Evolutionary conservation across 257 asterid species (phyloP).

Genomic region (Fraxinus pennsylvanica): DNA sequence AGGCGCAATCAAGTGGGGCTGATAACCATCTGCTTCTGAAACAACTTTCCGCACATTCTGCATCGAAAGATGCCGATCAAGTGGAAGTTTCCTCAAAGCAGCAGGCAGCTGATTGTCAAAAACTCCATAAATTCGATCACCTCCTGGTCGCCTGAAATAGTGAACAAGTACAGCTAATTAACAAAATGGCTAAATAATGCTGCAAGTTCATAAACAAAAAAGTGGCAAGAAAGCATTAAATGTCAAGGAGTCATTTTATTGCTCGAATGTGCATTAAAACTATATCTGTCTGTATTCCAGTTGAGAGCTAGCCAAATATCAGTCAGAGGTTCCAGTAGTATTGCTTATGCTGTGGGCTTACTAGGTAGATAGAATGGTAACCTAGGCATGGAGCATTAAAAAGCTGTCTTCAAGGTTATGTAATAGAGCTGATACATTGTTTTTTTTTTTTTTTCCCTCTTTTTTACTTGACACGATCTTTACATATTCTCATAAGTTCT

Average conservation of each 20-base stretch:
- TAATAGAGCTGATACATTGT: background rate
- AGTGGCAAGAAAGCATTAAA: background rate
- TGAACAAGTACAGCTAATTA: slow-evolving; percentile 23
- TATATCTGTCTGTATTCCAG: background rate
- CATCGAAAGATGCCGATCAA: slow-evolving; percentile 84
- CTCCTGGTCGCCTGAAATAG: slow-evolving; percentile 80
- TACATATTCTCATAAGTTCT: background rate
- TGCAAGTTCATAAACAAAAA: background rate
- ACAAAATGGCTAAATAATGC: background rate
- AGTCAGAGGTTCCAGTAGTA: background rate
- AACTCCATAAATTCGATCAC: slow-evolving; percentile 88
- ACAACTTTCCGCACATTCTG: slow-evolving; percentile 83
- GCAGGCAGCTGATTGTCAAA: slow-evolving; percentile 97
- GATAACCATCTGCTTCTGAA: slow-evolving; percentile 97
- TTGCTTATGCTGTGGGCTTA: background rate
- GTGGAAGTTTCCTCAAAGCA: slow-evolving; percentile 84
- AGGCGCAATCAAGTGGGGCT: slow-evolving; percentile 97
- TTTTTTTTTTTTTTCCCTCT: background rate
- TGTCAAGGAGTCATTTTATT: background rate
- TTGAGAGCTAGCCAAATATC: background rate
- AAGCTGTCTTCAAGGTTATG: background rate
- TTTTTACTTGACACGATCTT: background rate
- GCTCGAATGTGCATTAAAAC: background rate
- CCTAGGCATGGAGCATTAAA: background rate
- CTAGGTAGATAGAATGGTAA: background rate